Conservation (phyloP, 805 yeast genomes). For the Metschnikowia amazonensis region DNA sequence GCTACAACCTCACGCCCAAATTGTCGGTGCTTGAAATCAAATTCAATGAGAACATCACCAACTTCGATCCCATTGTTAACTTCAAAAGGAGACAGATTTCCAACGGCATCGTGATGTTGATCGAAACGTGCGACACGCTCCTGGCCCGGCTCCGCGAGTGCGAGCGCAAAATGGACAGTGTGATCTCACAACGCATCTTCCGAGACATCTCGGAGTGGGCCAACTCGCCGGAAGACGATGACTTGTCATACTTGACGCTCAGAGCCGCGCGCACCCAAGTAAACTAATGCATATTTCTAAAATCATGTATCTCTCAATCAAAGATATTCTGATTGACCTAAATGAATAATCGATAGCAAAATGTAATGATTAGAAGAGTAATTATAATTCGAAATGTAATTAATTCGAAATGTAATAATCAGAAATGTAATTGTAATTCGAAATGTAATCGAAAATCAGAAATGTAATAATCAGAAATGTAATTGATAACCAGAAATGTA, state of each 20-base stretch:
- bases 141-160: constrained; percentile 57
- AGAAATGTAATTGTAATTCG: too few species aligned
- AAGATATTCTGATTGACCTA: too few species aligned
- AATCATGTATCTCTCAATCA: too few species aligned
- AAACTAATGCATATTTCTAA: not conserved
- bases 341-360: too few species aligned
- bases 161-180: constrained; percentile 55
- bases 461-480: too few species aligned
- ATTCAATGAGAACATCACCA: constrained; percentile 52
- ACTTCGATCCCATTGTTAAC: constrained; percentile 61
- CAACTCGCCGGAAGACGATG: constrained; percentile 45
- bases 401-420: too few species aligned
- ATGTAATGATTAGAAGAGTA: too few species aligned
- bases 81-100: constrained; percentile 54
- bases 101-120: constrained; percentile 48
- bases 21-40: constrained; percentile 76
- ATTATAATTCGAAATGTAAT: too few species aligned
- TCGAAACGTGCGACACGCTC: constrained; percentile 76
- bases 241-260: constrained; percentile 18
- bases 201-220: constrained; percentile 66
- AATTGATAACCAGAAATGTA: too few species aligned
- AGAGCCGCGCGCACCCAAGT: not conserved
- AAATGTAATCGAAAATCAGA: too few species aligned
- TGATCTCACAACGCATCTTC: constrained; percentile 53
- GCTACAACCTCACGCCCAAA: constrained; percentile 32